Conservation (phyloP, 1,139 yeast genomes). For the Nakaseomyces nivariensis region DNA sequence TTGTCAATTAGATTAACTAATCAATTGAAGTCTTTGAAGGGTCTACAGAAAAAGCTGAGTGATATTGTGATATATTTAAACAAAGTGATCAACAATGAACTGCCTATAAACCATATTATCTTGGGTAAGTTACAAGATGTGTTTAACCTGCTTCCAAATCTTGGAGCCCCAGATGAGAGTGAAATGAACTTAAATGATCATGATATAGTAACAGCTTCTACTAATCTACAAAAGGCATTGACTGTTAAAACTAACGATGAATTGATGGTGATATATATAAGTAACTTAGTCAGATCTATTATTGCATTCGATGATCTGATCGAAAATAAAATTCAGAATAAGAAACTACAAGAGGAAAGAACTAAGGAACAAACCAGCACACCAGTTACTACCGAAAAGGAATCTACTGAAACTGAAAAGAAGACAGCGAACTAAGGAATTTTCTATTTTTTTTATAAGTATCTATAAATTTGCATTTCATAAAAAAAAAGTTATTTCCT, state of each 20-base stretch:
- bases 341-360: slow-evolving; percentile 38
- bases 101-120: slow-evolving; percentile 85
- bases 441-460: neutral
- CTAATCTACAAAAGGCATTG: slow-evolving; percentile 66
- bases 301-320: slow-evolving; percentile 95
- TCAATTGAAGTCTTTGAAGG: slow-evolving; percentile 80
- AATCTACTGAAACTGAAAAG: slow-evolving; percentile 10
- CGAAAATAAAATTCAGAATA: slow-evolving; percentile 87
- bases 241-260: slow-evolving; percentile 92
- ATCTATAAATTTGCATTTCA: slow-evolving; percentile 1
- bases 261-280: slow-evolving; percentile 83
- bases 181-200: slow-evolving; percentile 21
- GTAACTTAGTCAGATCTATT: slow-evolving; percentile 85
- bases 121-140: slow-evolving; percentile 91
- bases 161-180: slow-evolving; percentile 33
- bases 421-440: neutral
- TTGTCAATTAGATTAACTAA: slow-evolving; percentile 78
- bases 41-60: slow-evolving; percentile 68
- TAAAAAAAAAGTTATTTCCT: neutral
- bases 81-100: slow-evolving; percentile 56
- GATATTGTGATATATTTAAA: slow-evolving; percentile 75
- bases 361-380: slow-evolving; percentile 11
- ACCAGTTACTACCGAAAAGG: slow-evolving; percentile 6
- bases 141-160: slow-evolving; percentile 83
- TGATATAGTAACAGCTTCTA: slow-evolving; percentile 23